Conservation (phyloP, 257 asterid species). For the Solanum gandarillasii region DNA sequence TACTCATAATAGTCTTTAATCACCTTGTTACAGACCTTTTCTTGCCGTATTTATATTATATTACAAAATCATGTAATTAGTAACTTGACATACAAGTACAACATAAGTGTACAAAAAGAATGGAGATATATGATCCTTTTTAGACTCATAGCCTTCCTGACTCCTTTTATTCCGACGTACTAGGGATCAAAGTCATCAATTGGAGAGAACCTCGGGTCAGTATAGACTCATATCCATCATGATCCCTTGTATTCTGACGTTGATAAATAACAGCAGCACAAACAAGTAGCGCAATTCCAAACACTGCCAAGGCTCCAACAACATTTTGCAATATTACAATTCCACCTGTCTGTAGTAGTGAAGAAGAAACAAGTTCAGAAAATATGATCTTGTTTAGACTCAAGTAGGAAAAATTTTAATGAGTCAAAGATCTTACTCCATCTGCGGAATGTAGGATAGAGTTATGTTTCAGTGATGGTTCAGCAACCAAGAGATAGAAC, state of each 20-base stretch:
- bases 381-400: neutral
- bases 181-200: too few relatives aligned
- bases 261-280: neutral
- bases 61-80: too few relatives aligned
- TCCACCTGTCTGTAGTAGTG: neutral
- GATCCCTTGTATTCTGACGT: neutral
- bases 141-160: too few relatives aligned
- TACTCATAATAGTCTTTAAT: too few relatives aligned
- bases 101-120: too few relatives aligned
- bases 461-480: slow-evolving; percentile 17
- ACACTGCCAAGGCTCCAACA: neutral
- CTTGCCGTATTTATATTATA: too few relatives aligned
- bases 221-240: neutral
- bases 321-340: neutral
- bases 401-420: neutral
- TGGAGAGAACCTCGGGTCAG: too few relatives aligned
- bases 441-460: slow-evolving; percentile 11
- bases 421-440: slow-evolving; percentile 20
- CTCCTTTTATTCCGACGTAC: too few relatives aligned
- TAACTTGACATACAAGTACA: too few relatives aligned
- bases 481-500: slow-evolving; percentile 61
- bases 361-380: neutral
- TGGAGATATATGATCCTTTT: too few relatives aligned
- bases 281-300: neutral
- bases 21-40: too few relatives aligned